Conservation (phyloP, 2,329 filamentous ascomycete species). For the Aspergillus neoniger region DNA sequence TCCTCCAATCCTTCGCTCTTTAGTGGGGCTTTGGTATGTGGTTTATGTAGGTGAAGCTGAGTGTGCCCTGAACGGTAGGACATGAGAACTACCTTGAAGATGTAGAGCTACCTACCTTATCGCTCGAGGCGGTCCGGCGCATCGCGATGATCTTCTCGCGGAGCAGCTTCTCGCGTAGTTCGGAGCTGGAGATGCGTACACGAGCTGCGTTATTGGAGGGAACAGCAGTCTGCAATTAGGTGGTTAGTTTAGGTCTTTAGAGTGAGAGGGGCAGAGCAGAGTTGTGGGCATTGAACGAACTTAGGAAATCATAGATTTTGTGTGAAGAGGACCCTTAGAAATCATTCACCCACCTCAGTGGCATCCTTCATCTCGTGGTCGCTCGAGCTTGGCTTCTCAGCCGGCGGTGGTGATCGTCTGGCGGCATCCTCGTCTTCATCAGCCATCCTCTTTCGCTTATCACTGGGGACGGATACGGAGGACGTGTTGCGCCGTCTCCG, state of each 20-base stretch:
- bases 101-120: conserved; percentile 28
- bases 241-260: conserved; percentile 19
- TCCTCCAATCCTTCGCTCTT: background rate
- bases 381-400: conserved; percentile 18
- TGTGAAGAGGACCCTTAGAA: conserved; percentile 15
- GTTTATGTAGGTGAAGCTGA: background rate
- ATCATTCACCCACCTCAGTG: conserved; percentile 37
- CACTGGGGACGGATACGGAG: conserved; percentile 44
- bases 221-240: background rate
- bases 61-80: too few species aligned
- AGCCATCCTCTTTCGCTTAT: conserved; percentile 46
- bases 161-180: conserved; percentile 41
- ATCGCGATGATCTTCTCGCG: conserved; percentile 41
- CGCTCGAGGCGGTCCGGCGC: conserved; percentile 30
- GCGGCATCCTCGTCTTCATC: conserved; percentile 36
- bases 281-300: conserved; percentile 15
- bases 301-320: conserved; percentile 12
- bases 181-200: conserved; percentile 32
- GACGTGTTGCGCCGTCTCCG: conserved; percentile 47
- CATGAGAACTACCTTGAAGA: conserved; percentile 8
- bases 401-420: conserved; percentile 25
- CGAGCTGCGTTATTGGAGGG: conserved; percentile 11
- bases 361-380: conserved; percentile 27
- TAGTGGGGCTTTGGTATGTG: background rate
- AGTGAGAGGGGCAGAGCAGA: conserved; percentile 3